Evolutionary conservation across 139 green algal species (phyloP).

Genomic region (Spirogloea muscicola): DNA sequence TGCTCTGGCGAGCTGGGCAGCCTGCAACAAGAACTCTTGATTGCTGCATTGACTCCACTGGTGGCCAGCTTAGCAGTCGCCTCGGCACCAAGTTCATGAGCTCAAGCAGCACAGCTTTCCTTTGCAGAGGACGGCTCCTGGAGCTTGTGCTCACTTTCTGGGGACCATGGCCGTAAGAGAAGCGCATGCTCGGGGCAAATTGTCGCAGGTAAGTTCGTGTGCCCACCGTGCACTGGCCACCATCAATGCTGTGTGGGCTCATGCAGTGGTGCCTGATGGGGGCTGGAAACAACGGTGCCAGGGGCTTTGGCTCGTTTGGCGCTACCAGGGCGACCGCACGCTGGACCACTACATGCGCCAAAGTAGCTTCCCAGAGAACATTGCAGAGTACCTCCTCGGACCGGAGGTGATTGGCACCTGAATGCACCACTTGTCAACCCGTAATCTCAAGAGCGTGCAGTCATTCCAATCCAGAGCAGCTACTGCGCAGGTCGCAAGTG

Average conservation of each 20-base stretch:
- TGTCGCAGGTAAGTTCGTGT: too few relatives aligned
- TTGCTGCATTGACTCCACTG: too few relatives aligned
- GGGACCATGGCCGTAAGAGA: conserved; percentile 22
- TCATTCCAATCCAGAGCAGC: too few relatives aligned
- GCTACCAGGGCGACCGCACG: conserved; percentile 38
- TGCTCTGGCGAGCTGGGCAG: not conserved
- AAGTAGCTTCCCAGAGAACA: conserved; percentile 20
- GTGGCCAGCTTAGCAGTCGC: too few relatives aligned
- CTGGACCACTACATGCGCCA: conserved; percentile 22
- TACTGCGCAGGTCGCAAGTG: too few relatives aligned
- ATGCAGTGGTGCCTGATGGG: not conserved
- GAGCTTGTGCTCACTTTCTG: conserved; percentile 36
- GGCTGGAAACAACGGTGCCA: not conserved
- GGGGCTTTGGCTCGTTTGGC: conserved; percentile 46
- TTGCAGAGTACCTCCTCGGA: too few relatives aligned
- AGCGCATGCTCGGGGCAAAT: conserved; percentile 21
- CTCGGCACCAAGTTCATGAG: not conserved
- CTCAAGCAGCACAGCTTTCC: not conserved
- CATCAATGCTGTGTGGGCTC: too few relatives aligned
- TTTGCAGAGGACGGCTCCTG: conserved; percentile 13
- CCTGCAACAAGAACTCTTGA: too few relatives aligned
- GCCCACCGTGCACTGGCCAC: too few relatives aligned
- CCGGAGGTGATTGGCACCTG: too few relatives aligned
- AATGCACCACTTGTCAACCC: too few relatives aligned
- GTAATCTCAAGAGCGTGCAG: too few relatives aligned